Evolutionary conservation across 805 yeast species (phyloP).

Genomic region (Nakazawaea peltata): DNA sequence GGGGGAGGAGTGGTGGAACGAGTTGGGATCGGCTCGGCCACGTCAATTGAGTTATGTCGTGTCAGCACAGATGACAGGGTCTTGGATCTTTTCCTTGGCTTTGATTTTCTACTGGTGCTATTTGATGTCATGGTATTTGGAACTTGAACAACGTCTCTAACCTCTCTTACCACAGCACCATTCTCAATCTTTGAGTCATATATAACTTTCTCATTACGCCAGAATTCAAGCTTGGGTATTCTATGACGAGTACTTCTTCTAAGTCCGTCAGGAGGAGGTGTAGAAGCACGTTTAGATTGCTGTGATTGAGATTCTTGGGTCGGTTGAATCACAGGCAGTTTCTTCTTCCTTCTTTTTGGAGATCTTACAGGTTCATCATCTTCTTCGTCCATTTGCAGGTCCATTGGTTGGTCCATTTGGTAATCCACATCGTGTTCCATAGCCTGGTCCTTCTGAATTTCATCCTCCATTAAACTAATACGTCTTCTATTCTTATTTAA

Average conservation of each 20-base stretch:
- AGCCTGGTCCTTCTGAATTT: no score
- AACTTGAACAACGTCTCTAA: conserved; percentile 50
- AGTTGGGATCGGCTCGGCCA: no score
- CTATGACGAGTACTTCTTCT: conserved; percentile 61
- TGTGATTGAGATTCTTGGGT: conserved; percentile 5
- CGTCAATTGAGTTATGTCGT: not conserved
- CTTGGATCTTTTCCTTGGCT: not conserved
- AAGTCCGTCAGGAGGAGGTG: conserved; percentile 30
- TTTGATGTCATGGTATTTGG: conserved; percentile 19
- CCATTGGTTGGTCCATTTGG: no score
- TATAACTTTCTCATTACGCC: conserved; percentile 76
- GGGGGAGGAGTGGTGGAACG: no score
- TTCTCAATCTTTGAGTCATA: conserved; percentile 39
- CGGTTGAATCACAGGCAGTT: no score
- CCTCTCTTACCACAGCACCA: conserved; percentile 45
- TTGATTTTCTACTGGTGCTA: not conserved
- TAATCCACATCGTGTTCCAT: no score
- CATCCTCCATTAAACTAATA: no score
- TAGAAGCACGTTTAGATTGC: no score
- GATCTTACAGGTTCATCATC: conserved; percentile 1
- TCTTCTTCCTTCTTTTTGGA: not conserved
- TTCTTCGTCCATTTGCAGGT: conserved; percentile 11
- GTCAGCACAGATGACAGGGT: not conserved
- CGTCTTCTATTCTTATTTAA: conserved; percentile 14
- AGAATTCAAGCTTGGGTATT: conserved; percentile 68